Conservation (phyloP, 116 monocot species). For the Posidonia oceanica region DNA sequence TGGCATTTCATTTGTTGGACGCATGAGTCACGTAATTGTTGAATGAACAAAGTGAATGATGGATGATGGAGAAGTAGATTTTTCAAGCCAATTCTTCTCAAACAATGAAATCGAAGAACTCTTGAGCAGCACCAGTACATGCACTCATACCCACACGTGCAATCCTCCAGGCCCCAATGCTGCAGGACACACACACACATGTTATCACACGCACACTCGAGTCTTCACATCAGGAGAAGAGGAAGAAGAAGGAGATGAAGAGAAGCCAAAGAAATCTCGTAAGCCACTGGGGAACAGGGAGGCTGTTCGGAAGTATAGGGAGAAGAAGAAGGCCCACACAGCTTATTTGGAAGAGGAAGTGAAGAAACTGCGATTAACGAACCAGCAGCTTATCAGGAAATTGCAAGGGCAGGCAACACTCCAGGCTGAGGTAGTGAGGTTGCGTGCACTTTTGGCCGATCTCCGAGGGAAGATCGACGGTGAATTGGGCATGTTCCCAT, state of each 20-base stretch:
- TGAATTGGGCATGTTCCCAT: conserved; percentile 52
- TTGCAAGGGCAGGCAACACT: conserved; percentile 62
- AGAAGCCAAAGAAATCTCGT: conserved; percentile 22
- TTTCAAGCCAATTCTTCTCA: conserved; percentile 2
- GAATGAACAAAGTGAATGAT: conserved; percentile 3
- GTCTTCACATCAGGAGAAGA: conserved; percentile 28
- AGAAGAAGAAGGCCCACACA: conserved; percentile 89
- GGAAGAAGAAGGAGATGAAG: conserved; percentile 20
- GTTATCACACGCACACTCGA: conserved; percentile 79
- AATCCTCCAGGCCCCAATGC: conserved; percentile 64
- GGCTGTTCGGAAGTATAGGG: conserved; percentile 81
- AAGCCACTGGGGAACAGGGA: conserved; percentile 68
- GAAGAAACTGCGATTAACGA: conserved; percentile 38
- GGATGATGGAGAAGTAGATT: conserved; percentile 9
- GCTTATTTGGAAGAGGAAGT: conserved; percentile 81
- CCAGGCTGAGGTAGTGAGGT: conserved; percentile 57
- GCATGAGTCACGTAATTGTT: neutral
- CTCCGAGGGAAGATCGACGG: conserved; percentile 55
- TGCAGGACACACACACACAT: conserved; percentile 49
- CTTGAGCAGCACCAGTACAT: conserved; percentile 40
- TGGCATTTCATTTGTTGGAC: neutral
- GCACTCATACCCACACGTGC: conserved; percentile 96
- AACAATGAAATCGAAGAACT: conserved; percentile 45
- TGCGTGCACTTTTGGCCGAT: conserved; percentile 51
- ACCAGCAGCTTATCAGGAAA: conserved; percentile 58